Evolutionary conservation across 73 alveolate genomes (phyloP), one percentile per base, ranked within the genome.

Genomic region (Paramecium pentaurelia): DNA sequence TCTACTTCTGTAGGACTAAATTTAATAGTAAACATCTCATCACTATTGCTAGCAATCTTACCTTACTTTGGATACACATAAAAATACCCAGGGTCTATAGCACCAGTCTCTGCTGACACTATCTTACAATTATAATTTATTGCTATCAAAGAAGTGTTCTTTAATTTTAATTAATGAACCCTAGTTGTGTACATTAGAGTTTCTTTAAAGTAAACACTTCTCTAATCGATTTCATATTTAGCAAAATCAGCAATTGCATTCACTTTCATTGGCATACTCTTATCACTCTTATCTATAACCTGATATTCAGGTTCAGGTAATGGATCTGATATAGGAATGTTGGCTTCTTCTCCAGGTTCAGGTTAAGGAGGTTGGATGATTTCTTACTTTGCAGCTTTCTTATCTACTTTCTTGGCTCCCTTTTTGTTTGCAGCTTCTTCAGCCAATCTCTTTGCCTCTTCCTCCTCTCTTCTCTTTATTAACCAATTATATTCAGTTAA

Each of bases 1-100:
- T 98, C 99, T 30, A 98, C 98, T 95, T 98, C 99, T 51, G 95
- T 95, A 8, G 99, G 99, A 73, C 98, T 92, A 93, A 98, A 98
- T 86, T 97, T 98, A 28, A 98, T 97, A 37, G 99, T 97, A 44
- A 97, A 95, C 59, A 92, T 90, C 58, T 98, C 99, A 95, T 97
- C 99, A 92, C 99, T 93, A 58, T 98, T 98, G 10, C 99, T 96
- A 22, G 99, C 97, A n/a, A 98, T 97, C 38, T 97, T 95, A 34
- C 94, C 94, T 45, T 44, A 30, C 47, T 97, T 96, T 25, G 99
- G 99, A 84, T 93, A 86, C 8, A 98, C 96, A 37, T 98, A 86
- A 87, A 94, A 98, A 3, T 99, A 97, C 4, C 99, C 99, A 16
- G 99, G 99, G 59, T 97, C 99, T 20, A 96, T 85, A 60, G 94